phyloP scores from a whole-genome alignment of 441 rosid genomes.

The Eruca vesicaria region DNA sequence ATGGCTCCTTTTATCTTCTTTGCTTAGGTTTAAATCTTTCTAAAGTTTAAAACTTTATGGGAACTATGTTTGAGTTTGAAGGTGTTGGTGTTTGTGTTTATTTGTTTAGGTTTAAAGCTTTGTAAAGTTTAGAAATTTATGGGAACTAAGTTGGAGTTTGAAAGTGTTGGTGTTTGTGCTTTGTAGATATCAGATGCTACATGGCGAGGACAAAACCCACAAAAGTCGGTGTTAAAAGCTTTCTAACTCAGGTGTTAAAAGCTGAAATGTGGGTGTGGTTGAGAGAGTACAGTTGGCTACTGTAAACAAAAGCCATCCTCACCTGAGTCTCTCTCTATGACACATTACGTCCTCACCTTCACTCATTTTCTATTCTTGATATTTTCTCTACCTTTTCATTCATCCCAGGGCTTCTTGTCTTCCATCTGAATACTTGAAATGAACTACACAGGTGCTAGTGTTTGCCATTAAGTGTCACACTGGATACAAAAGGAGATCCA shows the following conservation, averaged over 20 bases:
- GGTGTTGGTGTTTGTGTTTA: no score
- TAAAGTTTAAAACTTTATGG: no score
- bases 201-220: no score
- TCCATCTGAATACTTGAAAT: not conserved
- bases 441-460: constrained; percentile 52
- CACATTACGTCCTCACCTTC: constrained; percentile 40
- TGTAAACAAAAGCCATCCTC: constrained; percentile 84
- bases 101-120: no score
- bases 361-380: constrained; percentile 42
- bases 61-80: no score
- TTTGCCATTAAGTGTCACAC: constrained; percentile 52
- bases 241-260: no score
- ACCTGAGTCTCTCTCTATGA: constrained; percentile 59
- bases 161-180: not conserved
- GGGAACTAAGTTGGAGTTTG: not conserved
- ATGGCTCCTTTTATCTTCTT: constrained; percentile 16
- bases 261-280: no score
- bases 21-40: no score
- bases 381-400: not conserved
- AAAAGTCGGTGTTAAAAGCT: constrained; percentile 39
- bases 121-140: not conserved
- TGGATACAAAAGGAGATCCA: constrained; percentile 29
- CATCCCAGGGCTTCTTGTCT: not conserved
- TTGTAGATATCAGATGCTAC: constrained; percentile 71
- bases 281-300: constrained; percentile 50